Evolutionary conservation across 2,329 filamentous ascomycete genomes (phyloP), one percentile per base, ranked within the genome.

Genomic region (Plenodomus biglobosus): DNA sequence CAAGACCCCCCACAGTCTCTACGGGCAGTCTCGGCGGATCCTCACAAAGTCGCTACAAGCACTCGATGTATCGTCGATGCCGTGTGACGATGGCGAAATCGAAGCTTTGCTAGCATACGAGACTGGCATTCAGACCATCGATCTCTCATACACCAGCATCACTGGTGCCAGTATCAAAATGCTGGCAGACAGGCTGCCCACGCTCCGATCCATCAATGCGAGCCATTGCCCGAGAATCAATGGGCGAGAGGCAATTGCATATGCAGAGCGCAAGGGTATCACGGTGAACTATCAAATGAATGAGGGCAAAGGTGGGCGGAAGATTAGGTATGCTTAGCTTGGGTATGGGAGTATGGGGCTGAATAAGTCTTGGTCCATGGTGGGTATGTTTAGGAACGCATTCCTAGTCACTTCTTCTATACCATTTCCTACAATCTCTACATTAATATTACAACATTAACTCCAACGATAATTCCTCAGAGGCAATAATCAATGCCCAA

Each of bases 151-250:
- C 0, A 73, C 72, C 1, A 53, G 56, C 5, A 67, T 78, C 32
- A 75, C 73, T 0, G 76, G 76, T 6, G 71, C 71, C 1, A 63
- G 68, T 2, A 65, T 78, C 24, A 74, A 73, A 50, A 65, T 64
- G 48, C 53, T 75, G 15, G 62, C 69, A 0, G 64, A 70, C 21
- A 48, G 44, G 8, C 35, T 69, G 10, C 55, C 55, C 0, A 50
- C 53, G 8, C 50, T 76, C 4, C 58, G 56, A 36, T 52, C 49
- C 10, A 53, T 76, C 16, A 61, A 59, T 2, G 55, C 73, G 16
- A 61, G 74, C 38, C 50, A 70, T 8, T 77, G 74, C 40, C 43
- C 43, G 2, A 41, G 58, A 6, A 63, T 77, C 1, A 59, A 43
- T 10, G 66, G 68, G 15, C 52, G 67, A 1, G 75, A 77, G 59